phyloP scores from a whole-genome alignment of 2,329 filamentous ascomycete species.

The Monilinia polystroma region DNA sequence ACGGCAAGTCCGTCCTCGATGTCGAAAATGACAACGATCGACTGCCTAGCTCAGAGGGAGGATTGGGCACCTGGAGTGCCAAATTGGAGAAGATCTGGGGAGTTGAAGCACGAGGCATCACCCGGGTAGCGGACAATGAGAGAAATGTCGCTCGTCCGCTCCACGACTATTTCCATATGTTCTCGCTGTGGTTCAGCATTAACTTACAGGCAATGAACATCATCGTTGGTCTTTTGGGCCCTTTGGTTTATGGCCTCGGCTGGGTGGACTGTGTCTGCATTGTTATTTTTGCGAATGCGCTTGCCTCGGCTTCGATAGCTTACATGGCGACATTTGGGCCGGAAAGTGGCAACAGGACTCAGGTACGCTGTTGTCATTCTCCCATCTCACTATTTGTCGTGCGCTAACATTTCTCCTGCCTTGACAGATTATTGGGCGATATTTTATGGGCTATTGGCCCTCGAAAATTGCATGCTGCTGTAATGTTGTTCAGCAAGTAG shows the following conservation, averaged over 20 bases:
- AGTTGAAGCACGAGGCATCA: conserved; percentile 56
- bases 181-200: conserved; percentile 59
- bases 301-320: conserved; percentile 53
- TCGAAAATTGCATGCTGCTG: conserved; percentile 61
- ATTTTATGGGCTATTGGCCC: conserved; percentile 63
- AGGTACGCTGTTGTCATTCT: conserved; percentile 43
- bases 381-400: not conserved
- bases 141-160: conserved; percentile 47
- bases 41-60: not conserved
- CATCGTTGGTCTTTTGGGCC: conserved; percentile 60
- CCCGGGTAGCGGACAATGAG: conserved; percentile 54
- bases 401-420: not conserved
- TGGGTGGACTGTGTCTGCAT: conserved; percentile 55
- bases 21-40: not conserved
- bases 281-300: conserved; percentile 54
- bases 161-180: conserved; percentile 49
- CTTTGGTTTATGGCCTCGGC: conserved; percentile 54
- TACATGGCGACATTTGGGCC: conserved; percentile 64
- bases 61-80: conserved; percentile 17
- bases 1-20: conserved; percentile 12
- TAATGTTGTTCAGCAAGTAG: conserved; percentile 58
- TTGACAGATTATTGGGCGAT: conserved; percentile 53
- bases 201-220: conserved; percentile 62
- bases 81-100: conserved; percentile 26
- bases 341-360: conserved; percentile 57